Evolutionary conservation across 345 rosid species (phyloP).

Genomic region (Sapria himalayana): DNA sequence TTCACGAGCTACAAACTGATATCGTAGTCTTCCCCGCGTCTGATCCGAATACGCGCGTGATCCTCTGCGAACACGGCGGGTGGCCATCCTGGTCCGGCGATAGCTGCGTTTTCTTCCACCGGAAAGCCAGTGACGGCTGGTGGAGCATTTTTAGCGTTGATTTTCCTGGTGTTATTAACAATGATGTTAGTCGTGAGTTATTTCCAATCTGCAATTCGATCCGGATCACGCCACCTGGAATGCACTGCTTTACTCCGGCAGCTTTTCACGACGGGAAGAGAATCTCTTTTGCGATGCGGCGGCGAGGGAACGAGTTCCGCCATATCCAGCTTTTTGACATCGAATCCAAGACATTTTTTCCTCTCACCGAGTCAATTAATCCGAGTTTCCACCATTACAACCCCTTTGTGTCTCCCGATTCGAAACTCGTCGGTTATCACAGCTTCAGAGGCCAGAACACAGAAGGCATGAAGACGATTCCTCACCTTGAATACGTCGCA

Average conservation of each 20-base stretch:
- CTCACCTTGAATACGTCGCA: slow-evolving; percentile 38
- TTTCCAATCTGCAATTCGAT: slow-evolving; percentile 17
- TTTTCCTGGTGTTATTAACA: slow-evolving; percentile 18
- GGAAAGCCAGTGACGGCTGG: slow-evolving; percentile 70
- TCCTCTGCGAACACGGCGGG: slow-evolving; percentile 40
- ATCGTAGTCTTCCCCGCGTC: slow-evolving; percentile 34
- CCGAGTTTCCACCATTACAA: slow-evolving; percentile 59
- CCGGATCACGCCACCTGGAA: slow-evolving; percentile 65
- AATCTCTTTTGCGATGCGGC: slow-evolving; percentile 59
- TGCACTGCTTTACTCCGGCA: slow-evolving; percentile 85
- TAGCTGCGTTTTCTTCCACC: slow-evolving; percentile 51
- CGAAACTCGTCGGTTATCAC: slow-evolving; percentile 44
- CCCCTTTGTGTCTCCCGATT: slow-evolving; percentile 48
- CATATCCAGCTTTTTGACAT: slow-evolving; percentile 58
- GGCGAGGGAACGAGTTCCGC: slow-evolving; percentile 20
- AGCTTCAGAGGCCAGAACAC: slow-evolving; percentile 54
- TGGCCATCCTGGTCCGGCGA: slow-evolving; percentile 86
- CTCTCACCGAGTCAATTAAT: slow-evolving; percentile 32
- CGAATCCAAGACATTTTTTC: slow-evolving; percentile 18
- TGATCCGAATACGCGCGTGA: slow-evolving; percentile 26
- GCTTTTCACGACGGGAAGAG: slow-evolving; percentile 34
- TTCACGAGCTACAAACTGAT: slow-evolving; percentile 48
- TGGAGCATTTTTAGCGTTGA: slow-evolving; percentile 60
- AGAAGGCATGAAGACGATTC: slow-evolving; percentile 26
- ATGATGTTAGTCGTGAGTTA: slow-evolving; percentile 7